Evolutionary conservation across 2,329 filamentous ascomycete genomes (phyloP), one percentile per base, ranked within the genome.

Genomic region (Aspergillus sp.): DNA sequence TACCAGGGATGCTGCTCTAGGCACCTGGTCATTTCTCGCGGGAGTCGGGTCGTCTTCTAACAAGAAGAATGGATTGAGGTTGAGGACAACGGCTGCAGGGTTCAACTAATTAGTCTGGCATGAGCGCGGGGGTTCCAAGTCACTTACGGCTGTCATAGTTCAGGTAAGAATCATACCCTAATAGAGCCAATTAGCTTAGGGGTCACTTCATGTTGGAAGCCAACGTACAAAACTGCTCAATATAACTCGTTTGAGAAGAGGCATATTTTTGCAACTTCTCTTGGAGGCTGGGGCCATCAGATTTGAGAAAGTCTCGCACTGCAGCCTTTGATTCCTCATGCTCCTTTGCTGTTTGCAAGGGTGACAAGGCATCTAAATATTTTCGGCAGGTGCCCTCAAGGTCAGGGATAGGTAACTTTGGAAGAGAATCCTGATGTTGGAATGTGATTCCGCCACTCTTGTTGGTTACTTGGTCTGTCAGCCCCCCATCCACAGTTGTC

Each of bases 111-210:
- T 54, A 30, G n/a, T 11, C 5, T 41, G 17, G 19, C 22, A 27
- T 13, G 7, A 47, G 27, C 9, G 27, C 9, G 40, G 40, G 1
- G 15, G 17, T 6, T 9, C 27, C 19, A 17, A 48, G 11, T 51
- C 68, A 52, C 77, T 73, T 61, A 80, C 77, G 93, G 70, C 97
- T 98, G 73, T 98, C 95, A 71, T 89, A 99, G 77, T 98, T 98
- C 62, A 99, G 82, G 71, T 98, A 99, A 30, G 95, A 98, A 74
- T 99, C 95, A 73, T 98, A 98, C 95, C 93, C 93, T 96, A 51
- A 4, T 20, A 17, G 11, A 19, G 17, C 9, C n/a, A n/a, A 52
- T 65, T 48, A 66, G 63, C 22, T 12, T 40, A 5, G 5, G 17
- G 7, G 17, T 4, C 34, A 30, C 9, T 3, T 20, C 3, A n/a